Evolutionary conservation across 495 filamentous ascomycete genomes (phyloP).

Genomic region (Tuber calosporum): DNA sequence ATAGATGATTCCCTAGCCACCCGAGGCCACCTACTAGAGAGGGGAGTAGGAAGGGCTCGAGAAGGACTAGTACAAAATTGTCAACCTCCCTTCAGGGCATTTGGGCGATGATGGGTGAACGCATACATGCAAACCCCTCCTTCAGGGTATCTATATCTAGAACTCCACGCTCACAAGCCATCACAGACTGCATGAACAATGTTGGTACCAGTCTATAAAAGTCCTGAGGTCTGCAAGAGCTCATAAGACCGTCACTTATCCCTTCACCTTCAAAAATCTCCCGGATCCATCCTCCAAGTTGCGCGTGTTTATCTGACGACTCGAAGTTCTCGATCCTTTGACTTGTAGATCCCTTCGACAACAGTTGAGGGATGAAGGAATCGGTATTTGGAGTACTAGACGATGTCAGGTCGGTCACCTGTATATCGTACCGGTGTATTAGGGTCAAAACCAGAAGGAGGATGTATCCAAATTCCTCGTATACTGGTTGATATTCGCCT

Average conservation of each 20-base stretch:
- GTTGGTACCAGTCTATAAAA: slow-evolving; percentile 90
- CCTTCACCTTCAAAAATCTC: slow-evolving; percentile 79
- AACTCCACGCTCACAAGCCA: slow-evolving; percentile 62
- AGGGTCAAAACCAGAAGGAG: slow-evolving; percentile 75
- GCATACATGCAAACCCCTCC: slow-evolving; percentile 74
- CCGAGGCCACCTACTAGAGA: slow-evolving; percentile 73
- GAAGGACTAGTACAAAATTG: slow-evolving; percentile 53
- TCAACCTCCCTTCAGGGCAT: slow-evolving; percentile 1
- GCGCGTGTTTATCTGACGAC: slow-evolving; percentile 63
- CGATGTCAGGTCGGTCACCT: slow-evolving; percentile 59
- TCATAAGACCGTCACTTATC: slow-evolving; percentile 82
- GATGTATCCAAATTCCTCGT: slow-evolving; percentile 91
- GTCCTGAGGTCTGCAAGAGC: slow-evolving; percentile 81
- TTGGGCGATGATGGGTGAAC: slow-evolving; percentile 27
- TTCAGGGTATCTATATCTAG: slow-evolving; percentile 76
- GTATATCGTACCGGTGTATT: slow-evolving; percentile 73
- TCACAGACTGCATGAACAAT: slow-evolving; percentile 74
- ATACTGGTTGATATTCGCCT: slow-evolving; percentile 89
- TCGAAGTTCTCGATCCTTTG: slow-evolving; percentile 57
- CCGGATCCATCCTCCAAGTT: slow-evolving; percentile 75
- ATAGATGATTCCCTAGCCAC: slow-evolving; percentile 76
- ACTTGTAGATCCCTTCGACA: slow-evolving; percentile 57
- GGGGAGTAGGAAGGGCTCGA: slow-evolving; percentile 82
- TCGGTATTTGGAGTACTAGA: slow-evolving; percentile 47
- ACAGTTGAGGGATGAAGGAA: slow-evolving; percentile 73